A percentile compares a stretch with the other conserved stretches of the same genome.
These are phyloP conservation scores for Meyerozyma carpophila DNA, from an alignment of 1,139 yeast genomes.

Conservation along the genomic window DNA sequence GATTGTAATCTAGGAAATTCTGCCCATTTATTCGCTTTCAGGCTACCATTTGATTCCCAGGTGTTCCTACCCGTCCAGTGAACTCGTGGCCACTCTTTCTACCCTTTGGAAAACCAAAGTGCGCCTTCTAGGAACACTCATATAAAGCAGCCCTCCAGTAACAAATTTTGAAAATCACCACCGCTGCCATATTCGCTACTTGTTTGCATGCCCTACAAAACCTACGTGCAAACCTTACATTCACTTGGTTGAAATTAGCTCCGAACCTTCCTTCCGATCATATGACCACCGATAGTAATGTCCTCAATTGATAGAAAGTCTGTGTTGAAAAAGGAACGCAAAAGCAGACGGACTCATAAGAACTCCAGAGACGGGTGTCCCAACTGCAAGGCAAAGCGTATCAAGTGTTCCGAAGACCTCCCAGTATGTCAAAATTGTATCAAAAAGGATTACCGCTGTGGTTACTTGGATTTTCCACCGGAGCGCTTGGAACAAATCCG, in stretches of 20 bases:
- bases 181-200: too few relatives aligned
- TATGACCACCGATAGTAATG: neutral
- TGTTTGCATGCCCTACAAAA: too few relatives aligned
- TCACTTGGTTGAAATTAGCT: too few relatives aligned
- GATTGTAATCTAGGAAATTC: neutral
- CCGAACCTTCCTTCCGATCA: neutral
- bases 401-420: slow-evolving; percentile 41
- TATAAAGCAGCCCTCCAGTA: too few relatives aligned
- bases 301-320: neutral
- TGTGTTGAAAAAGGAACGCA: slow-evolving; percentile 18
- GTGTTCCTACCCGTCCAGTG: too few relatives aligned
- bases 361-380: slow-evolving; percentile 46
- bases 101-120: too few relatives aligned
- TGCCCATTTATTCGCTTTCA: neutral
- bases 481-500: slow-evolving; percentile 31
- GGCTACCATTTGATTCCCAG: neutral
- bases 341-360: slow-evolving; percentile 40
- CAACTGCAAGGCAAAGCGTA: slow-evolving; percentile 39
- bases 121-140: too few relatives aligned
- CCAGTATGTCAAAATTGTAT: slow-evolving; percentile 39
- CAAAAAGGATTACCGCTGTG: slow-evolving; percentile 35
- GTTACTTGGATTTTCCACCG: slow-evolving; percentile 37
- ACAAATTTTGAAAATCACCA: too few relatives aligned
- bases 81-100: too few relatives aligned
- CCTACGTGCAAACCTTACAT: too few relatives aligned